Base-by-base conservation (phyloP, 2,329 filamentous ascomycete species). In the Trichoderma sp. region DNA sequence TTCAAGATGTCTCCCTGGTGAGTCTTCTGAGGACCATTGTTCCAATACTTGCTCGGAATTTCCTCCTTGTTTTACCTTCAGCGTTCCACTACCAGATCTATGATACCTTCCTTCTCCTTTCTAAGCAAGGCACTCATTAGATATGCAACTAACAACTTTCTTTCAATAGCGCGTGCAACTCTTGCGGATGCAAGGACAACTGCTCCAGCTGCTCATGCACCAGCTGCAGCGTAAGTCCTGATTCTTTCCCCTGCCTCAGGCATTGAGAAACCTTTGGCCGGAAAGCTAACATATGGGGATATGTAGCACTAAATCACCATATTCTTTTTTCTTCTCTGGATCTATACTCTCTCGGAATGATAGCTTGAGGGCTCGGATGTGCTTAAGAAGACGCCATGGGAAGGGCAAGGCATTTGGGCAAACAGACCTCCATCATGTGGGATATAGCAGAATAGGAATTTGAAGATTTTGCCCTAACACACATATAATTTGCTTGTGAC, bases 1-100 rank as follows among this genome's bases (percentile, higher is more conserved):
- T 53, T 75, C 66, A 75, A 71, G 27, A 75, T 75, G 73, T 71
- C 66, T 75, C 73, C 73, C 9, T 75, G 73, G 73, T 75, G 35
- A 8, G 73, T 68, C 16, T 53, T 8, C 14, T 27, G 18, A 31
- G 18, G 16, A 7, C 16, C 14, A 14, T 8, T 12, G 9, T 11
- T 31, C 27, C 18, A 27, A 27, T 8, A 50, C 8, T 24, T 16
- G 38, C 35, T 45, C 7, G 9, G 12, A 12, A 12, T 18, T 24
- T 11, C 16, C 7, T 8, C n/a, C 11, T 53, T 59, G 8, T 7
- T 27, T 16, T 4, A 12, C 14, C 5, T 65, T 38, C 12, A 29
- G 24, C 31, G n/a, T 0, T 21, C 21, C 4, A 16, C 38, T 3
- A 0, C 11, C 2, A 8, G 4, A 18, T 9, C 4, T 56, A 3